phyloP scores from a whole-genome alignment of 2,329 filamentous ascomycete genomes.

The Trichoderma breve region DNA sequence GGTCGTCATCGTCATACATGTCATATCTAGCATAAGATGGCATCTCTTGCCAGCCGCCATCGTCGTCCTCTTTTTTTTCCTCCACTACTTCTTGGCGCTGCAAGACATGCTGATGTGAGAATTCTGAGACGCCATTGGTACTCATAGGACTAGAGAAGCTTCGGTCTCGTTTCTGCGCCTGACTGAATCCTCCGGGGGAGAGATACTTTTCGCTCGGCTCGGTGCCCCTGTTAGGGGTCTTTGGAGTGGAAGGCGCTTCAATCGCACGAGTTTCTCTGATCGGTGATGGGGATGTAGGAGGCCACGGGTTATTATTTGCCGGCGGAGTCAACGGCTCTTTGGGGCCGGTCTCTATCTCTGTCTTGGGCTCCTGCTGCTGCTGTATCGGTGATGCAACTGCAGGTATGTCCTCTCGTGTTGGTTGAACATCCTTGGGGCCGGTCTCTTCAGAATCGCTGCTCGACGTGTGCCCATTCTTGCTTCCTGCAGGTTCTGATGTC shows the following conservation, averaged over 20 bases:
- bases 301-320: background rate
- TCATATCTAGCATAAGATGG: conserved; percentile 89
- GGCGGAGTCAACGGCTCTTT: conserved; percentile 20
- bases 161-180: conserved; percentile 36
- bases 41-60: conserved; percentile 89
- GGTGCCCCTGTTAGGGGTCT: background rate
- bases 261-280: background rate
- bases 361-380: conserved; percentile 5
- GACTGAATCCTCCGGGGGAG: conserved; percentile 9
- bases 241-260: background rate
- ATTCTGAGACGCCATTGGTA: conserved; percentile 63
- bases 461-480: conserved; percentile 22
- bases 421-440: conserved; percentile 34
- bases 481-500: background rate
- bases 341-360: background rate
- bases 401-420: conserved; percentile 23
- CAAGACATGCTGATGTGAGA: conserved; percentile 1
- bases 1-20: conserved; percentile 92
- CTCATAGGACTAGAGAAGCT: conserved; percentile 38
- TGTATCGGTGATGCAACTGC: background rate
- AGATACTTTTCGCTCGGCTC: background rate
- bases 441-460: conserved; percentile 40
- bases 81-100: conserved; percentile 51
- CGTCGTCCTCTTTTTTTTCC: conserved; percentile 53
- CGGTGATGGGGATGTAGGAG: background rate